A percentile compares a stretch with the other conserved stretches of the same genome.
Conservation (phyloP, 2,329 filamentous ascomycete genomes). For the Hirsutella rhossiliensis region DNA sequence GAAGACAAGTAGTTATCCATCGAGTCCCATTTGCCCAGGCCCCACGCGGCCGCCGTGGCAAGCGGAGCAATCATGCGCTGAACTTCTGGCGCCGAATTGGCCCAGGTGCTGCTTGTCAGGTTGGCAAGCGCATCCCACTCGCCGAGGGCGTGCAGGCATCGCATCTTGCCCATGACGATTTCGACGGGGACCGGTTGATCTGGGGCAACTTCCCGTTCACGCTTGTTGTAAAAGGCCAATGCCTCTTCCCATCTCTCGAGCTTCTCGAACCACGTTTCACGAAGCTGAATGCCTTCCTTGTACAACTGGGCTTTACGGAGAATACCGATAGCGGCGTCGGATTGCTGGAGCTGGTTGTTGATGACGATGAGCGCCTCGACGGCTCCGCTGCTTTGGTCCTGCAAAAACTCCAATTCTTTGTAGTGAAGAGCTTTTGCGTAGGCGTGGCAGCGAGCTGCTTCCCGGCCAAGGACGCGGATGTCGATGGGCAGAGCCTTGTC, state of each 20-base stretch:
- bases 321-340: constrained; percentile 96
- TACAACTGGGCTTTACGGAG: constrained; percentile 92
- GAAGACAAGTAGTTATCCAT: constrained; percentile 97
- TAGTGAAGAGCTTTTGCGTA: constrained; percentile 98
- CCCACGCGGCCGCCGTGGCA: constrained; percentile 93
- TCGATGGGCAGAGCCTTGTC: constrained; percentile 98
- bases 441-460: constrained; percentile 92
- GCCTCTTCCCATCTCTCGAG: constrained; percentile 97
- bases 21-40: constrained; percentile 88
- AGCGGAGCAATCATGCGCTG: constrained; percentile 85
- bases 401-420: constrained; percentile 96
- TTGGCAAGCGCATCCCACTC: constrained; percentile 93
- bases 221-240: constrained; percentile 78
- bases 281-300: constrained; percentile 81
- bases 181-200: constrained; percentile 61
- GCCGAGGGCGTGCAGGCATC: constrained; percentile 88
- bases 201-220: constrained; percentile 56
- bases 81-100: constrained; percentile 75
- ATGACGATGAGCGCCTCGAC: constrained; percentile 98
- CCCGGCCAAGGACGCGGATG: constrained; percentile 84
- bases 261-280: constrained; percentile 99
- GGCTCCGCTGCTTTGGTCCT: constrained; percentile 89
- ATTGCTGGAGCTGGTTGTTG: constrained; percentile 98
- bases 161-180: constrained; percentile 99
- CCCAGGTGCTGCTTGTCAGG: constrained; percentile 87